A percentile compares a stretch with the other conserved stretches of the same genome.
phyloP scores from a whole-genome alignment of 31 red algal species.

The Asparagopsis taxiformis region DNA sequence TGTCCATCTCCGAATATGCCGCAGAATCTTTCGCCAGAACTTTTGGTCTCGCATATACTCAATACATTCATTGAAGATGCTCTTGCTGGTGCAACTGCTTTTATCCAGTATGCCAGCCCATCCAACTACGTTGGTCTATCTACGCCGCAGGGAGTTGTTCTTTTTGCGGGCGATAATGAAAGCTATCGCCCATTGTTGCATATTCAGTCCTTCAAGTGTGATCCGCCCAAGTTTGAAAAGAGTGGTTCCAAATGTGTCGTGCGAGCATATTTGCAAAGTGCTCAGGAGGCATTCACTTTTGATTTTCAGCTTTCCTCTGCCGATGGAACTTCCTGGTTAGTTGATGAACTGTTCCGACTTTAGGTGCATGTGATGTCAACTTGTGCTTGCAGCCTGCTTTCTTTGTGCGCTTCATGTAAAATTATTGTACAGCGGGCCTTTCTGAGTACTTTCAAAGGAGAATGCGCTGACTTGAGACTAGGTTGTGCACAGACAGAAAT shows the following conservation, averaged over 20 bases:
- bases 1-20: no score
- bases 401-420: no score
- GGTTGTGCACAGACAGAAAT: no score
- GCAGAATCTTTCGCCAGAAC: background rate
- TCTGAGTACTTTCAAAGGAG: no score
- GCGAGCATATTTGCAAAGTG: background rate
- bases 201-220: background rate
- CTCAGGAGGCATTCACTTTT: background rate
- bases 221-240: background rate
- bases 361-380: no score
- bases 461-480: no score
- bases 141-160: background rate
- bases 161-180: background rate
- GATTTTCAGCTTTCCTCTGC: background rate
- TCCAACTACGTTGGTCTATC: background rate
- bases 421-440: no score
- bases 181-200: background rate
- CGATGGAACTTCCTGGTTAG: slow-evolving; percentile 1
- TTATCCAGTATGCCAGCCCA: background rate
- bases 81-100: background rate
- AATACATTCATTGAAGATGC: background rate
- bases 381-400: no score
- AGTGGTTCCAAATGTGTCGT: slow-evolving; percentile 5
- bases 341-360: slow-evolving; percentile 3
- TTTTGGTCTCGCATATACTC: background rate